A percentile compares a stretch with the other conserved stretches of the same genome.
Evolutionary conservation across 495 filamentous ascomycete genomes (phyloP).

Genomic region (Tricharina praecox): DNA sequence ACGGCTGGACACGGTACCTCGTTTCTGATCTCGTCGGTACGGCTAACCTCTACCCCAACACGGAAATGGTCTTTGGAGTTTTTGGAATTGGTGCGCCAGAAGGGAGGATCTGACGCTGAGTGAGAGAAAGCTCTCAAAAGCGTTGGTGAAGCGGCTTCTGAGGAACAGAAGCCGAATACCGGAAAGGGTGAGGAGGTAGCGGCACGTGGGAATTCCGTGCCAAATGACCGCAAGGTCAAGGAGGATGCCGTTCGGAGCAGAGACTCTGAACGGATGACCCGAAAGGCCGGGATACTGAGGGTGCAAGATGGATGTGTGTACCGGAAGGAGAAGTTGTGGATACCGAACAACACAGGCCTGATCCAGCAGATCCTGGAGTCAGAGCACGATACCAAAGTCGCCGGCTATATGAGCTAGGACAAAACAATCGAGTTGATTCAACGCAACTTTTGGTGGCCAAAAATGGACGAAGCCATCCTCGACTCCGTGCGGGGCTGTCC

Average conservation of each 20-base stretch:
- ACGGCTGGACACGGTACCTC: background rate
- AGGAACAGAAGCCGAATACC: no score
- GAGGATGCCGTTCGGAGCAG: no score
- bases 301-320: background rate
- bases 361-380: background rate
- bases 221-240: no score
- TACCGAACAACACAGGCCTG: background rate
- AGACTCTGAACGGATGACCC: no score
- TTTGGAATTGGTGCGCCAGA: background rate
- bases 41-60: background rate
- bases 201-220: no score
- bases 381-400: slow-evolving; percentile 6
- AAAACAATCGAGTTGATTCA: slow-evolving; percentile 7
- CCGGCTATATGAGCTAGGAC: slow-evolving; percentile 5
- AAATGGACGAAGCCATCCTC: background rate
- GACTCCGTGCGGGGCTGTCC: background rate
- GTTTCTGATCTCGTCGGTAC: background rate
- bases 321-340: background rate
- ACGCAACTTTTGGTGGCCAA: slow-evolving; percentile 4
- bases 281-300: no score
- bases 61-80: background rate
- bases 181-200: no score
- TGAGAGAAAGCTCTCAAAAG: background rate
- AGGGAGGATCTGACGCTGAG: background rate
- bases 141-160: background rate